Conservation (phyloP, 164 flowering plant genomes). For the Macadamia integrifolia region DNA sequence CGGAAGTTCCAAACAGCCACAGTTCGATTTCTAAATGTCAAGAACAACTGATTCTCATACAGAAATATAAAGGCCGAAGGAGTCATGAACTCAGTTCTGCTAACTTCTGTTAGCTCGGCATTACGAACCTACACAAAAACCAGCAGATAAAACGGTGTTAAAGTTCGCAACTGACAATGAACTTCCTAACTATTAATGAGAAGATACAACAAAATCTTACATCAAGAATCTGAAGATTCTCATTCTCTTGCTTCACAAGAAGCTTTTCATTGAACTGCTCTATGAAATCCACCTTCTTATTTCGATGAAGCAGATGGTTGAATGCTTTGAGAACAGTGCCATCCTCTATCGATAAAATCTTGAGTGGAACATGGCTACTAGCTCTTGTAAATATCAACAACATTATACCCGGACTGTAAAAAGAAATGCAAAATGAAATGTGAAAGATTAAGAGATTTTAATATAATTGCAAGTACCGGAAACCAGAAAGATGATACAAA, state of each 20-base stretch:
- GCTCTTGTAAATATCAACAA: conserved; percentile 61
- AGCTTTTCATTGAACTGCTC: conserved; percentile 37
- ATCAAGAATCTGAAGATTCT: conserved; percentile 30
- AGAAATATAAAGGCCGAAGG: conserved; percentile 97
- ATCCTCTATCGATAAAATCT: conserved; percentile 91
- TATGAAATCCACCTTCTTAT: conserved; percentile 73
- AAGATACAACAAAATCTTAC: conserved; percentile 11
- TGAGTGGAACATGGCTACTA: conserved; percentile 67
- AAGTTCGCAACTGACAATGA: too few species aligned
- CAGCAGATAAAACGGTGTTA: background rate
- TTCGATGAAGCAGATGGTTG: conserved; percentile 78
- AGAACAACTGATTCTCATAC: conserved; percentile 90
- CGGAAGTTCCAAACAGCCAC: conserved; percentile 99
- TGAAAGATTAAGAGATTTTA: background rate
- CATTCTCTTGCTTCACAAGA: conserved; percentile 33
- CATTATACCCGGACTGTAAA: conserved; percentile 88
- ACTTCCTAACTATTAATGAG: background rate
- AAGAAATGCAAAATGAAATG: background rate
- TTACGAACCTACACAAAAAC: conserved; percentile 57
- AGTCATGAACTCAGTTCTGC: conserved; percentile 87
- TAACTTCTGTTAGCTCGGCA: conserved; percentile 72
- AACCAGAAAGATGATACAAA: too few species aligned
- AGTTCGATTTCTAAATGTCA: conserved; percentile 84
- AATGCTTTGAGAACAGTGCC: conserved; percentile 87
- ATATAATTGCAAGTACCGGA: too few species aligned